Conservation (phyloP, 345 rosid species). For the Clarkia xantiana region DNA sequence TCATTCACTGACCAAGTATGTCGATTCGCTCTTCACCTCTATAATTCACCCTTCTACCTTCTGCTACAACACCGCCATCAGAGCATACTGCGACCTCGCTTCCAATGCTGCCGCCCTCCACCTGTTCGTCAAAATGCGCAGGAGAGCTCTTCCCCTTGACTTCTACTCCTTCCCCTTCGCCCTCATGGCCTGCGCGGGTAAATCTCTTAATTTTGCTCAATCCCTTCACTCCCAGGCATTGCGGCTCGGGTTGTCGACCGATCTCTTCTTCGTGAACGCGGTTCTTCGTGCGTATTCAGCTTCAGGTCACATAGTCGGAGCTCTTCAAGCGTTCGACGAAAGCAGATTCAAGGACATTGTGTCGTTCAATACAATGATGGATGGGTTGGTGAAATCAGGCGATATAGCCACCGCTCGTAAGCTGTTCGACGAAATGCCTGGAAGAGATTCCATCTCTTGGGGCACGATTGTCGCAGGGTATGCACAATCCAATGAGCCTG, state of each 20-base stretch:
- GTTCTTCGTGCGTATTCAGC: slow-evolving; percentile 23
- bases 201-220: slow-evolving; percentile 9
- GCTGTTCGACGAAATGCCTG: slow-evolving; percentile 44
- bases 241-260: slow-evolving; percentile 35
- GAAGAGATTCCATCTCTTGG: slow-evolving; percentile 55
- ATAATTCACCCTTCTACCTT: slow-evolving; percentile 43
- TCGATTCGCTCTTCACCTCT: slow-evolving; percentile 23
- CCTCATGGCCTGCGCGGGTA: slow-evolving; percentile 38
- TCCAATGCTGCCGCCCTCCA: slow-evolving; percentile 36
- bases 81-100: slow-evolving; percentile 35
- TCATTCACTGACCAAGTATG: slow-evolving; percentile 18
- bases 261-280: slow-evolving; percentile 40
- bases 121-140: slow-evolving; percentile 42
- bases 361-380: slow-evolving; percentile 45
- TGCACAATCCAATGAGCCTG: slow-evolving; percentile 22
- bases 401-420: slow-evolving; percentile 30
- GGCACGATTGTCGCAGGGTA: slow-evolving; percentile 55
- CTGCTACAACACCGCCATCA: slow-evolving; percentile 37
- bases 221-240: slow-evolving; percentile 41
- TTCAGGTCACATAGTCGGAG: slow-evolving; percentile 10
- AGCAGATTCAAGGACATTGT: slow-evolving; percentile 38
- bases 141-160: slow-evolving; percentile 39
- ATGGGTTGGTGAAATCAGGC: slow-evolving; percentile 40
- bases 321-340: slow-evolving; percentile 36
- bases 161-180: slow-evolving; percentile 51